Conservation (phyloP, 495 filamentous ascomycete species). For the Clavariopsis aquatica region DNA sequence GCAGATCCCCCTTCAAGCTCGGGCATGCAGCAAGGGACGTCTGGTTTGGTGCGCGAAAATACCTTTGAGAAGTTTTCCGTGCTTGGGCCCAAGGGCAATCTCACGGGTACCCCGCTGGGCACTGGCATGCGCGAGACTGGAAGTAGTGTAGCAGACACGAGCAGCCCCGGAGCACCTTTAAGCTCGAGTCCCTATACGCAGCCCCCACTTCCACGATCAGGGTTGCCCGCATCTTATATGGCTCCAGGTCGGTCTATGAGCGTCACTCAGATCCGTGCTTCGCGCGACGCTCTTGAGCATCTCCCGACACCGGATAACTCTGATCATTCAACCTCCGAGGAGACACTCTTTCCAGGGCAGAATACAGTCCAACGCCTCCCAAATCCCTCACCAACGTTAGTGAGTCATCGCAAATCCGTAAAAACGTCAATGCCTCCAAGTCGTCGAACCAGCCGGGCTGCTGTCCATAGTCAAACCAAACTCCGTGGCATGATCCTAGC, state of each 20-base stretch:
- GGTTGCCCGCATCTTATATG: slow-evolving; percentile 12
- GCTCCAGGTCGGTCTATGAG: slow-evolving; percentile 5
- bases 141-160: slow-evolving; percentile 45
- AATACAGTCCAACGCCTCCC: not conserved
- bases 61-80: slow-evolving; percentile 42
- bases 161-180: slow-evolving; percentile 39
- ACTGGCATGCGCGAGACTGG: slow-evolving; percentile 44
- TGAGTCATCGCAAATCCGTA: not conserved
- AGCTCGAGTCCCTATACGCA: slow-evolving; percentile 15
- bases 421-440: not conserved
- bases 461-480: slow-evolving; percentile 34
- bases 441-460: slow-evolving; percentile 10
- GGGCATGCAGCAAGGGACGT: slow-evolving; percentile 23
- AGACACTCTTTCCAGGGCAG: slow-evolving; percentile 20
- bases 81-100: slow-evolving; percentile 40
- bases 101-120: slow-evolving; percentile 43
- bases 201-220: not conserved
- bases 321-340: slow-evolving; percentile 11
- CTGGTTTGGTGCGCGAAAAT: slow-evolving; percentile 30
- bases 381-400: not conserved
- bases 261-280: not conserved
- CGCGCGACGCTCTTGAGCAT: not conserved
- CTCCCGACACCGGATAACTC: not conserved
- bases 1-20: not conserved
- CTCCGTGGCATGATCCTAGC: slow-evolving; percentile 33